Evolutionary conservation across 129 eudicot species (phyloP).

Genomic region (Chrysanthemum makinoi): DNA sequence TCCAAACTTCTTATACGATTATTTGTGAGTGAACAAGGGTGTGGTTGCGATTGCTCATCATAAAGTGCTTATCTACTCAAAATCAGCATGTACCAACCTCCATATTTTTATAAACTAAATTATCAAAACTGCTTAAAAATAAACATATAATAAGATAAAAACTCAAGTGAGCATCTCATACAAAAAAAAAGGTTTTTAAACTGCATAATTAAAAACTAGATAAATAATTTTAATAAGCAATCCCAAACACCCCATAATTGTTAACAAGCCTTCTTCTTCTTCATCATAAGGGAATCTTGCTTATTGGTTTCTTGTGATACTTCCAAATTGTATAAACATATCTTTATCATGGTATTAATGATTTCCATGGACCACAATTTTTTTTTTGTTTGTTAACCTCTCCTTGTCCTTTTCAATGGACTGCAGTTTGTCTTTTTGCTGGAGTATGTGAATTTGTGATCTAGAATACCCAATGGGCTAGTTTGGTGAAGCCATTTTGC

Average conservation of each 20-base stretch:
- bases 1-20: too few relatives aligned
- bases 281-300: conserved; percentile 30
- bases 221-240: not conserved
- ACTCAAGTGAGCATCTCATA: too few relatives aligned
- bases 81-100: too few relatives aligned
- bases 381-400: conserved; percentile 13
- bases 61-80: too few relatives aligned
- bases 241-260: not conserved
- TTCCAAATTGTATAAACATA: conserved; percentile 12
- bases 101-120: too few relatives aligned
- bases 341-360: conserved; percentile 25
- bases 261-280: conserved; percentile 2
- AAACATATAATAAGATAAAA: too few relatives aligned
- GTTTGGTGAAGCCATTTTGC: conserved; percentile 26
- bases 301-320: conserved; percentile 18
- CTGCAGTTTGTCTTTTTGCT: conserved; percentile 31
- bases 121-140: too few relatives aligned
- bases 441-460: conserved; percentile 17
- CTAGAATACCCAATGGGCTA: conserved; percentile 26
- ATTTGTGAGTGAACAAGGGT: too few relatives aligned
- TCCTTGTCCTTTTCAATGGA: conserved; percentile 32
- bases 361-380: conserved; percentile 34
- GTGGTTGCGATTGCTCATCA: too few relatives aligned
- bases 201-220: too few relatives aligned
- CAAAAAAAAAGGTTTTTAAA: too few relatives aligned